Evolutionary conservation across 176 grass and related monocot species (phyloP), one percentile per base, ranked within the genome.

Genomic region (Rhynchospora breviuscula): DNA sequence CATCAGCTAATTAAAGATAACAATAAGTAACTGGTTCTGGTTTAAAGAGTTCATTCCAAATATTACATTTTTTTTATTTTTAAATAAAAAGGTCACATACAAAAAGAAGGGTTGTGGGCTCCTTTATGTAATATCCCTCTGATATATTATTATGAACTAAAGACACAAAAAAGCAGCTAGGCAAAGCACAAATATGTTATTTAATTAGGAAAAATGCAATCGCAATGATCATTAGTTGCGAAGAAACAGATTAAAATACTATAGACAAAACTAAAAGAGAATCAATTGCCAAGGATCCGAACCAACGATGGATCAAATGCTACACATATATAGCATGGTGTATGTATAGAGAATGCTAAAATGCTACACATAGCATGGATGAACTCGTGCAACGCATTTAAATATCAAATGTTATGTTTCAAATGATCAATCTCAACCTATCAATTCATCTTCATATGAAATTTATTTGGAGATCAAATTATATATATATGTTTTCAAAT

Each of bases 1-100:
- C 71, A 75, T 75, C 71, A 53, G 25, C 43, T 71, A 71, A 71
- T 71, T 71, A 70, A 70, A 70, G 67, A 46, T 70, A 10, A 46
- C 31, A 3, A 46, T 14, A 72, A 48, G 68, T 13, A 13, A 74
- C 70, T 51, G 70, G 70, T 74, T 74, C 70, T 8, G 10, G 8
- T 52, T 75, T 75, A 75, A 76, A 76, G 71, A 53, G 35, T 0
- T 67, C 35, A 72, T 72, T 72, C 8, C 68, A 49, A 48, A 71
- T 46, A 72, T 72, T 72, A 47, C 8, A 21, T 76, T 54, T 26
- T 53, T 8, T 53, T 54, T 25, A 0, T 67, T 17, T 26, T 75
- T 53, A 25, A 25, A 3, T 7, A 54, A 52, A 52, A 76, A 74
- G 8, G 47, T 12, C 22, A 76, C 10, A 52, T 12, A 76, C 25